A percentile compares a stretch with the other conserved stretches of the same genome.
phyloP scores from a whole-genome alignment of 2,329 filamentous ascomycete species.

The Westerdykella ornata region DNA sequence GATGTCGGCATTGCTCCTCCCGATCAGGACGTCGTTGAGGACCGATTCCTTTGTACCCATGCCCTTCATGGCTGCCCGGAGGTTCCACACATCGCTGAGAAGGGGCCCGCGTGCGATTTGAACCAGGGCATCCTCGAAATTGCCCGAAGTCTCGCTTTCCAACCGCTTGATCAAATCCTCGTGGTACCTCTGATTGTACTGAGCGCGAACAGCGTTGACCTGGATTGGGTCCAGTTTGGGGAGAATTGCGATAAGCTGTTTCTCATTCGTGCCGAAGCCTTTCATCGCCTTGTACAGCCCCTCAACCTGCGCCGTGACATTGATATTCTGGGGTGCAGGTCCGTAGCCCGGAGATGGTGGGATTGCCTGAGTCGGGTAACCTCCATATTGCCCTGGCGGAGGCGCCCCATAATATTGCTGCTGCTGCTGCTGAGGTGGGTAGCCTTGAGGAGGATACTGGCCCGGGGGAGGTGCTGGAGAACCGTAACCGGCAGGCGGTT shows the following conservation, averaged over 20 bases:
- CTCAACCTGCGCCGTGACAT: constrained; percentile 59
- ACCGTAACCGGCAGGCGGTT: constrained; percentile 17
- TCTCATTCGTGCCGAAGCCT: constrained; percentile 85
- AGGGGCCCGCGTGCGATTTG: constrained; percentile 74
- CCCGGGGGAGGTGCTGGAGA: constrained; percentile 2
- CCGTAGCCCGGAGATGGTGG: constrained; percentile 66
- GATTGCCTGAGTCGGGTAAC: constrained; percentile 25
- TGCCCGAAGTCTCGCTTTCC: constrained; percentile 64
- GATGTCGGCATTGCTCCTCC: constrained; percentile 80
- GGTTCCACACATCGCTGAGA: constrained; percentile 63
- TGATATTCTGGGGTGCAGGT: constrained; percentile 52
- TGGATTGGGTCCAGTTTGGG: constrained; percentile 71
- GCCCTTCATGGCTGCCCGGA: constrained; percentile 68
- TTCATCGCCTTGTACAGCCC: constrained; percentile 79
- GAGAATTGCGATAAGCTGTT: constrained; percentile 62
- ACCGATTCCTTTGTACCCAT: constrained; percentile 78
- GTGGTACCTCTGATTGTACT: constrained; percentile 56
- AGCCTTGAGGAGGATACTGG: constrained; percentile 13
- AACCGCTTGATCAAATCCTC: constrained; percentile 68
- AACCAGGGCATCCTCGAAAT: constrained; percentile 68
- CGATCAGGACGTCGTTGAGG: constrained; percentile 78
- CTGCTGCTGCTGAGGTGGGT: constrained; percentile 28
- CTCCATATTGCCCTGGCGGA: constrained; percentile 13
- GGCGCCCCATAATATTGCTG: constrained; percentile 18
- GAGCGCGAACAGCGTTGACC: constrained; percentile 55